A percentile compares a stretch with the other conserved stretches of the same genome.
These are phyloP conservation scores for Penicillium manginii DNA, from an alignment of 495 filamentous ascomycete genomes.

Conservation along the genomic window DNA sequence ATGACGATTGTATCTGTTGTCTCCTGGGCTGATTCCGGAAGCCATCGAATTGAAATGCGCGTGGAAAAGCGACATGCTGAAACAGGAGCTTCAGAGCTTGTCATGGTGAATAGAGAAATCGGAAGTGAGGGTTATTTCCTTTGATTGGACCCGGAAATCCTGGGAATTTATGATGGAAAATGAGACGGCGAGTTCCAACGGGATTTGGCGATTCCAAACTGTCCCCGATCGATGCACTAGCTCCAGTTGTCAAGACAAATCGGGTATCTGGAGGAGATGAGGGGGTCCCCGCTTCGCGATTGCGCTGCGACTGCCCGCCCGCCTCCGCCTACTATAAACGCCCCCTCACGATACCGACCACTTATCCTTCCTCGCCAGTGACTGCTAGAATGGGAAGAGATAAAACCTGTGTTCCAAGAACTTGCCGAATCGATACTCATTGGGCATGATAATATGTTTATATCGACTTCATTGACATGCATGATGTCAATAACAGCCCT, in stretches of 20 bases:
- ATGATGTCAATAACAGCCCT: no score
- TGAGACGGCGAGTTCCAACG: background rate
- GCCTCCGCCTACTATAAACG: background rate
- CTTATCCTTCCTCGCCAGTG: background rate
- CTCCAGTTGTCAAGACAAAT: background rate
- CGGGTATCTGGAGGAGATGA: slow-evolving; percentile 6
- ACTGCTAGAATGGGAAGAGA: background rate
- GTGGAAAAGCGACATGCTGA: slow-evolving; percentile 40
- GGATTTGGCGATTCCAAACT: background rate
- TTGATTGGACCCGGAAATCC: background rate
- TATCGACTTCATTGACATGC: no score
- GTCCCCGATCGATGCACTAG: background rate
- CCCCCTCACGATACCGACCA: background rate
- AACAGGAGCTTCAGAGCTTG: slow-evolving; percentile 4
- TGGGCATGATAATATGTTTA: no score
- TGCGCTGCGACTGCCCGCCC: background rate
- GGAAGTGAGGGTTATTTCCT: background rate
- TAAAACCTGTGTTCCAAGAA: no score
- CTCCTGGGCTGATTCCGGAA: slow-evolving; percentile 41
- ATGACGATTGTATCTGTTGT: slow-evolving; percentile 51
- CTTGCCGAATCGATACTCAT: no score
- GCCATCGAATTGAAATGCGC: slow-evolving; percentile 49
- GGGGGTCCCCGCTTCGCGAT: background rate
- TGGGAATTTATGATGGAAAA: background rate
- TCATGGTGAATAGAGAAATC: slow-evolving; percentile 4